Base-by-base conservation (phyloP, 768 basidiomycete species). In the Dendrothele bispora region DNA sequence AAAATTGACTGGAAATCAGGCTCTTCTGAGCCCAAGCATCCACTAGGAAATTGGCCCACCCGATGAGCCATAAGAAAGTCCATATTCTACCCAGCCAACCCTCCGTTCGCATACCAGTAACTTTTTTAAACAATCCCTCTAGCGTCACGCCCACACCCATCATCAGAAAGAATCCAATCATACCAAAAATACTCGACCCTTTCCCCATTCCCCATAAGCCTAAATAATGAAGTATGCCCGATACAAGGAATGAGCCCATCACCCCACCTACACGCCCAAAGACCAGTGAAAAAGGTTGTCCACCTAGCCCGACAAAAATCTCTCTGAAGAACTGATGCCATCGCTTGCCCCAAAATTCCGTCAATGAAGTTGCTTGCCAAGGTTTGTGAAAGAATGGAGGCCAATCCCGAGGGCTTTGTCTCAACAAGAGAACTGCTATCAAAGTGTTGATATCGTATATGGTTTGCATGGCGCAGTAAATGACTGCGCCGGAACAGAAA, bases 281-380 rank as follows among this genome's bases (percentile, higher is more conserved):
- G 4, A 79, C 51, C 43, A 55, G 56, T 22, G 59, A 58, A 22
- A 79, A 42, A 0, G 79, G 78, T 26, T 65, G 66, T 8, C 67
- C 66, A 11, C 83, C 84, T n/a, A 80, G 51, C 11, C 59, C 62
- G 34, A 84, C 62, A 55, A 88, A 86, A 29, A 62, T 56, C 36
- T 81, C 74, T 8, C 84, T 74, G 56, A 86, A 83, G 5, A 80
- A 50, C 55, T 86, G 84, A 54, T 88, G 86, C 86, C 87, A 88
- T n/a, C 75, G 65, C 46, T 51, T 60, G 3, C 74, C 69, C 87
- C 86, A 88, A 48, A 84, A 79, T 20, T 81, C 74, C 29, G 67
- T 61, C n/a, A 88, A 62, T 4, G 83, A 86, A 3, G 78, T 79
- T 1, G 80, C 60, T 8, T 59, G 34, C 76, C 78, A 87, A 3